These are phyloP conservation scores for Carex cristatella DNA, from an alignment of 176 grass and related monocot genomes.

Conservation along the genomic window DNA sequence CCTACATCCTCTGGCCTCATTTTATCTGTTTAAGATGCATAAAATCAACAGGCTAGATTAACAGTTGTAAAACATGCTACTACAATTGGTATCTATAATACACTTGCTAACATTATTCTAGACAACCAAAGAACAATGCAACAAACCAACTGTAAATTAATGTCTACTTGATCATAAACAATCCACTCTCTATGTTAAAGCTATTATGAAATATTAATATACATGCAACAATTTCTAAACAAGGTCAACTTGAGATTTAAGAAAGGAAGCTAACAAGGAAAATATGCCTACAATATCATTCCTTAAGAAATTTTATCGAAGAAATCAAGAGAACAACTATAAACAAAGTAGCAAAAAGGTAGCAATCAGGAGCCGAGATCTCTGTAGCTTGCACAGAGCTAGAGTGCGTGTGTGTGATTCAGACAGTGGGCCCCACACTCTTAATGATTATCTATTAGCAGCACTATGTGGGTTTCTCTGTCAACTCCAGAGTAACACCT, in stretches of 20 bases:
- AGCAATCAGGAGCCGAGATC: neutral
- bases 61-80: neutral
- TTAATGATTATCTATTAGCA: neutral
- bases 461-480: neutral
- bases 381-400: neutral
- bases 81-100: neutral
- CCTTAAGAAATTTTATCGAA: neutral
- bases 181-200: neutral
- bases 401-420: neutral
- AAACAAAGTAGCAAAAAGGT: neutral
- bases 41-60: neutral
- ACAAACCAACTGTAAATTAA: neutral
- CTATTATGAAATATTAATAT: neutral
- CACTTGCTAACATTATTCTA: neutral
- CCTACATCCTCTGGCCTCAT: slow-evolving; percentile 73
- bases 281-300: neutral
- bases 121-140: neutral
- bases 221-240: neutral
- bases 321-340: neutral
- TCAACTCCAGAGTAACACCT: neutral
- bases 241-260: neutral
- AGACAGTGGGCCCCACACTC: neutral
- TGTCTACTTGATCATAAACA: neutral
- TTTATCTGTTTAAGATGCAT: slow-evolving; percentile 41
- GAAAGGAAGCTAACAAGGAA: neutral